phyloP scores from a whole-genome alignment of 2,329 filamentous ascomycete species.

The Cryphonectria radicalis region DNA sequence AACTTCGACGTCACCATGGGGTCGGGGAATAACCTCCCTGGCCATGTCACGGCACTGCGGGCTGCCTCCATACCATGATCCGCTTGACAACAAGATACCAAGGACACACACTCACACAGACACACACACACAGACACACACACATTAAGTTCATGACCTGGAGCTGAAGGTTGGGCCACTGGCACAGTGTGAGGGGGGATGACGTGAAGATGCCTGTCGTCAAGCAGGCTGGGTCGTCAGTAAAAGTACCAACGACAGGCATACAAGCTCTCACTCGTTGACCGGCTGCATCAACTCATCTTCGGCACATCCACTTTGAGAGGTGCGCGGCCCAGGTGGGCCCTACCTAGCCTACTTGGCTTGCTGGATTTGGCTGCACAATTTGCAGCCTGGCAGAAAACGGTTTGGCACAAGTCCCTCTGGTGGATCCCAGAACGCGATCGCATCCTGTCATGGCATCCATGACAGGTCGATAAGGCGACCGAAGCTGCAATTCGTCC shows the following conservation, averaged over 20 bases:
- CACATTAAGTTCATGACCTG: not conserved
- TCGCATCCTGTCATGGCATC: not conserved
- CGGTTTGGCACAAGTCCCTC: not conserved
- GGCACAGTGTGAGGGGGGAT: not conserved
- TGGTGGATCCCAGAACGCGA: not conserved
- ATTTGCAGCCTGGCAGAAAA: slow-evolving; percentile 10
- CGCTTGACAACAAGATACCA: no score
- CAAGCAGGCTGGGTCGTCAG: not conserved
- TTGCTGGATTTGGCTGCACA: slow-evolving; percentile 14
- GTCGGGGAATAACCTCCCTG: not conserved
- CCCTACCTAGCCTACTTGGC: not conserved
- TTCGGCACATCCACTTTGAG: slow-evolving; percentile 4
- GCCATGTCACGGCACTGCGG: not conserved
- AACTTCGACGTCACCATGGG: slow-evolving; percentile 2
- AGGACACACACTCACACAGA: not conserved
- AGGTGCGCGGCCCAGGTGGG: slow-evolving; percentile 5
- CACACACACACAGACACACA: not conserved
- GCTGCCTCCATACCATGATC: slow-evolving; percentile 5
- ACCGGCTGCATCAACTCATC: slow-evolving; percentile 3
- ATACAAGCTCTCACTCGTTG: slow-evolving; percentile 3
- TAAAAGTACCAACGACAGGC: slow-evolving; percentile 9
- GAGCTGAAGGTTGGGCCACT: not conserved
- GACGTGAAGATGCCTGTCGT: slow-evolving; percentile 12
- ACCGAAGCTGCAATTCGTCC: slow-evolving; percentile 8
- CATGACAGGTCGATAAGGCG: slow-evolving; percentile 6